Evolutionary conservation across 148 eudicot species (phyloP).

Genomic region (Amaranthus hypochondriacus): DNA sequence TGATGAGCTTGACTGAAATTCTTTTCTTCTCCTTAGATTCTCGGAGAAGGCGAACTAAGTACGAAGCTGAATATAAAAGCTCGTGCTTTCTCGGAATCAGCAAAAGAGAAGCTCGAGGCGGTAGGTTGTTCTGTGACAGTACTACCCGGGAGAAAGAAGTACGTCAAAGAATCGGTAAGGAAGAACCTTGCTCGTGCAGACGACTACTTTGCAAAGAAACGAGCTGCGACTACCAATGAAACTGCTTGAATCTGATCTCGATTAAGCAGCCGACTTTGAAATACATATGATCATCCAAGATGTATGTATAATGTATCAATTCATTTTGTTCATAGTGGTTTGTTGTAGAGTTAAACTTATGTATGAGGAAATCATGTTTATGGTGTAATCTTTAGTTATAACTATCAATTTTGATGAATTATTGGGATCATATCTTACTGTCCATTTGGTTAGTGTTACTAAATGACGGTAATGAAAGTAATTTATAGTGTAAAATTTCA

Average conservation of each 20-base stretch:
- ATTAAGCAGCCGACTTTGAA: not conserved
- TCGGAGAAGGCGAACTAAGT: slow-evolving; percentile 74
- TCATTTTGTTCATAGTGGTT: too few species aligned
- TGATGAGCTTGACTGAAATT: not conserved
- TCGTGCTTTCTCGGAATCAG: slow-evolving; percentile 72
- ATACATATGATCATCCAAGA: too few species aligned
- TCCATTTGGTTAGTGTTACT: too few species aligned
- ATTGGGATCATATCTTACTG: too few species aligned
- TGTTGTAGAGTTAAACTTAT: too few species aligned
- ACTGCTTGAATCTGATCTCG: slow-evolving; percentile 28
- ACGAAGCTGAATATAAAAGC: slow-evolving; percentile 68
- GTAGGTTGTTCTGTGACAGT: slow-evolving; percentile 70
- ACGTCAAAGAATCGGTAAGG: slow-evolving; percentile 75
- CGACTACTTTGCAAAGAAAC: slow-evolving; percentile 84
- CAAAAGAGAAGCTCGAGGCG: slow-evolving; percentile 84
- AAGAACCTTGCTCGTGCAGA: slow-evolving; percentile 84
- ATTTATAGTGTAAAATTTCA: too few species aligned
- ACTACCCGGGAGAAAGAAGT: slow-evolving; percentile 81
- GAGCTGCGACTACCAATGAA: slow-evolving; percentile 51
- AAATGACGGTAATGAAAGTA: too few species aligned
- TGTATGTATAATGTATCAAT: too few species aligned
- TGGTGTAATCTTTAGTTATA: too few species aligned
- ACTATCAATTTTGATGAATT: too few species aligned
- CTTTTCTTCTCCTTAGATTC: slow-evolving; percentile 38
- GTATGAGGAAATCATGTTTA: too few species aligned